phyloP scores from a whole-genome alignment of 2,329 filamentous ascomycete species.

The Ophiocordyceps camponoti-saundersi region DNA sequence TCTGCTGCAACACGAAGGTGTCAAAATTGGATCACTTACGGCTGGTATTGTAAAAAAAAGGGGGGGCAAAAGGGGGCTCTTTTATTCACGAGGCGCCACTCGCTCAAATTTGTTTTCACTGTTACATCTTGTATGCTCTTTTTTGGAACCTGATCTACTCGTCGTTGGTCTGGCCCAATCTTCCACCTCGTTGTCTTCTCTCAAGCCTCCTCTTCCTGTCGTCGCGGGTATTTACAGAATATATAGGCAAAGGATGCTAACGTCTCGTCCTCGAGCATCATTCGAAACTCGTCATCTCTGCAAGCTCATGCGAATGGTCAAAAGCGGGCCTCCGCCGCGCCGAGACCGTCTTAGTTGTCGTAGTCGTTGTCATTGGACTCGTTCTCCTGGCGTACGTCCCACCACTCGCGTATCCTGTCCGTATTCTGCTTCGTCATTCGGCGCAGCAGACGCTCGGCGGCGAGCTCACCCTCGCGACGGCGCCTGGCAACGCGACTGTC shows the following conservation, averaged over 20 bases:
- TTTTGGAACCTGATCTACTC: too few species aligned
- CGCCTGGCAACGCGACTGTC: slow-evolving; percentile 30
- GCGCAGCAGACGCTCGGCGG: slow-evolving; percentile 13
- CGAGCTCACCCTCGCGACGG: slow-evolving; percentile 29
- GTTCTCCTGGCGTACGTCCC: slow-evolving; percentile 9
- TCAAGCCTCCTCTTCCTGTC: not conserved
- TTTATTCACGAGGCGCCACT: not conserved
- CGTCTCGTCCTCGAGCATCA: not conserved
- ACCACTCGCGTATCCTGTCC: slow-evolving; percentile 10
- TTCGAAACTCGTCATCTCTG: not conserved
- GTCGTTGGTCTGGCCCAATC: not conserved
- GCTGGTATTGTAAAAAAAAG: not conserved
- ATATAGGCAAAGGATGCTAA: not conserved
- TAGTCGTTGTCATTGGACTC: not conserved
- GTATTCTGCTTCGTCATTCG: slow-evolving; percentile 3
- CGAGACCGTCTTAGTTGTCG: not conserved
- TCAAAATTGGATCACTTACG: not conserved
- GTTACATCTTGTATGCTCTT: too few species aligned
- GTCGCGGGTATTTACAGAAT: not conserved
- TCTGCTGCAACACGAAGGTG: not conserved
- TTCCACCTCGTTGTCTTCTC: not conserved
- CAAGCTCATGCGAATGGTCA: not conserved
- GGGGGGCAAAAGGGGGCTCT: not conserved
- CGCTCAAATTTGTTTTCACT: not conserved
- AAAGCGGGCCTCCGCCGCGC: not conserved